These are phyloP conservation scores for Carex parvula DNA, from an alignment of 176 grass and related monocot genomes.

Conservation along the genomic window DNA sequence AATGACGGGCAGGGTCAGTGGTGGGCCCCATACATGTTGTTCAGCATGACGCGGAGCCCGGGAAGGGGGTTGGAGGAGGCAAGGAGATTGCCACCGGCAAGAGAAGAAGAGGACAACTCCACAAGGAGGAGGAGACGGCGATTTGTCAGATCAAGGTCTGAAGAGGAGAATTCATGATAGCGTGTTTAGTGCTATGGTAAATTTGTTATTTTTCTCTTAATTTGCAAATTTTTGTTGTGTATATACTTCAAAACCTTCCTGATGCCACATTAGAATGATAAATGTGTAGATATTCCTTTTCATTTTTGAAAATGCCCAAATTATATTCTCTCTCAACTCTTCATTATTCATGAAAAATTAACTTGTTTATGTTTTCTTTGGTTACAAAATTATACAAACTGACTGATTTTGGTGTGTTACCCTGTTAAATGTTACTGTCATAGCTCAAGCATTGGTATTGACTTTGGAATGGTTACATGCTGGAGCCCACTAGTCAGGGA, in stretches of 20 bases:
- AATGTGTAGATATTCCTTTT: neutral
- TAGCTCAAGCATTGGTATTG: constrained; percentile 23
- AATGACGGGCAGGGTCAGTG: constrained; percentile 12
- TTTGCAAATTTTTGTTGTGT: neutral
- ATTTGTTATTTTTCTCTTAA: constrained; percentile 7
- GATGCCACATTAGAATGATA: neutral
- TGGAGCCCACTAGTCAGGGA: constrained; percentile 16
- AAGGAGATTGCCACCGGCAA: neutral
- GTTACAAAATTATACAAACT: constrained; percentile 10
- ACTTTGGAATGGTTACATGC: constrained; percentile 22
- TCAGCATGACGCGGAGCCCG: neutral
- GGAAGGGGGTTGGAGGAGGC: constrained; percentile 4
- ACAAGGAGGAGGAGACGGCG: constrained; percentile 17
- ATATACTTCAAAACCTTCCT: neutral
- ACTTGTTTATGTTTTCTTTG: neutral
- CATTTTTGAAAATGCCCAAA: neutral
- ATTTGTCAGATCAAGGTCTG: constrained; percentile 18
- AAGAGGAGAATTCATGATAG: constrained; percentile 17
- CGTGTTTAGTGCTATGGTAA: constrained; percentile 13
- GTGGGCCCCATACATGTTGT: constrained; percentile 16
- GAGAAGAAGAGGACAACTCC: constrained; percentile 13
- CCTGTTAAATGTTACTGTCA: constrained; percentile 1
- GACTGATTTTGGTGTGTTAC: constrained; percentile 7
- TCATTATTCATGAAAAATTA: neutral
- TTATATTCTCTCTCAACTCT: neutral